Evolutionary conservation across 805 yeast genomes (phyloP).

Genomic region (Zygoascus biomembranicola): DNA sequence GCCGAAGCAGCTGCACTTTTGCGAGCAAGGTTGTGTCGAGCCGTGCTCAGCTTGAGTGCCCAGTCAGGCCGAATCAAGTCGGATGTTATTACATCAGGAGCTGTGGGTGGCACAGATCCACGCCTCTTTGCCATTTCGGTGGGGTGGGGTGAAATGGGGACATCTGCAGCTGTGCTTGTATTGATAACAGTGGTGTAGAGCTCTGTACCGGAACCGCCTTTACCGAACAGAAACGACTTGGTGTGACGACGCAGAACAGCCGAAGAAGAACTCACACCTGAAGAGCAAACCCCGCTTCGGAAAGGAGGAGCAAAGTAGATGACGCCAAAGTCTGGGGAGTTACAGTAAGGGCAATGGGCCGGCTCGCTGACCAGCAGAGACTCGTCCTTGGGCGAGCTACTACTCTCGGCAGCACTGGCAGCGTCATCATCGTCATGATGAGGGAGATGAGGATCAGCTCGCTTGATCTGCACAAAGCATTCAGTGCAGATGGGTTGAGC

Average conservation of each 20-base stretch:
- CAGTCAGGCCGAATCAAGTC: slow-evolving; percentile 90
- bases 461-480: slow-evolving; percentile 91
- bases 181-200: slow-evolving; percentile 2
- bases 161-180: background rate
- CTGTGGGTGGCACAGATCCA: slow-evolving; percentile 55
- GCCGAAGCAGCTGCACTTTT: slow-evolving; percentile 93
- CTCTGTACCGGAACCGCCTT: background rate
- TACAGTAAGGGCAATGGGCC: slow-evolving; percentile 91
- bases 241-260: slow-evolving; percentile 1
- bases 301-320: slow-evolving; percentile 69
- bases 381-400: slow-evolving; percentile 12
- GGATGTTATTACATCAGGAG: slow-evolving; percentile 65
- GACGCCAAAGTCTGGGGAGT: slow-evolving; percentile 76
- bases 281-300: slow-evolving; percentile 27
- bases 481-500: slow-evolving; percentile 91
- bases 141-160: background rate
- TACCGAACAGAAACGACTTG: background rate
- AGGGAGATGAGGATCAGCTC: slow-evolving; percentile 90
- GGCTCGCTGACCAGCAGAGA: slow-evolving; percentile 63
- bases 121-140: slow-evolving; percentile 18
- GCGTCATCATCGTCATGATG: slow-evolving; percentile 30
- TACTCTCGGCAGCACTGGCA: slow-evolving; percentile 11
- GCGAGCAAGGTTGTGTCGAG: slow-evolving; percentile 70
- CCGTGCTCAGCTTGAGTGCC: slow-evolving; percentile 65
- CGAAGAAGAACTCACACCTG: slow-evolving; percentile 3